phyloP scores from a whole-genome alignment of 2,329 filamentous ascomycete species.

The Claviceps sp. region DNA sequence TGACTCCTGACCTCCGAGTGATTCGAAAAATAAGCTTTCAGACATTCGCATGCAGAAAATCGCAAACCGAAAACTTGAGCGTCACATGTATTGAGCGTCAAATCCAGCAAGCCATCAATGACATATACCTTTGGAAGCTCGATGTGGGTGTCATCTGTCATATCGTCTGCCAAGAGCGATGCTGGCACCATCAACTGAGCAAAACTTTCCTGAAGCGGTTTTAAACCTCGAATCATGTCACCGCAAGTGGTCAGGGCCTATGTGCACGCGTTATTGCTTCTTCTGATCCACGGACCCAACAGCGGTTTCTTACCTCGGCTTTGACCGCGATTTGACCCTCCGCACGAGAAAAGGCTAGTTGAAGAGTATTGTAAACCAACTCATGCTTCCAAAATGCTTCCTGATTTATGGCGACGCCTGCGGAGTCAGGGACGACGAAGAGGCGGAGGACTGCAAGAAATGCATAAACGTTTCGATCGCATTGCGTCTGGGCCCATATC shows the following conservation, averaged over 20 bases:
- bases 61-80: conserved; percentile 64
- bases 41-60: conserved; percentile 73
- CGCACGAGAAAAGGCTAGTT: conserved; percentile 63
- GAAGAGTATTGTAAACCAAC: conserved; percentile 64
- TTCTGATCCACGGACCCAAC: conserved; percentile 1
- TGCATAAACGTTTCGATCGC: conserved; percentile 85
- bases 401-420: conserved; percentile 73
- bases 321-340: conserved; percentile 61
- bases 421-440: conserved; percentile 70
- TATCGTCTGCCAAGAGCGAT: conserved; percentile 28
- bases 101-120: conserved; percentile 80
- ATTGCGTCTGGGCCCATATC: conserved; percentile 62
- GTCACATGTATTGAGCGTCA: conserved; percentile 57
- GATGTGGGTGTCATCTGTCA: conserved; percentile 30
- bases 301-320: conserved; percentile 48
- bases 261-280: conserved; percentile 5
- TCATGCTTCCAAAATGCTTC: conserved; percentile 73
- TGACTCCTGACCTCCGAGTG: conserved; percentile 72
- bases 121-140: conserved; percentile 62
- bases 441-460: conserved; percentile 74
- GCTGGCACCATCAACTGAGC: conserved; percentile 69
- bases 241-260: conserved; percentile 74
- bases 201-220: conserved; percentile 72
- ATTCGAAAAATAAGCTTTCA: conserved; percentile 82
- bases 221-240: conserved; percentile 74